Evolutionary conservation across 345 rosid species (phyloP).

Genomic region (Capsella bursapastoris): DNA sequence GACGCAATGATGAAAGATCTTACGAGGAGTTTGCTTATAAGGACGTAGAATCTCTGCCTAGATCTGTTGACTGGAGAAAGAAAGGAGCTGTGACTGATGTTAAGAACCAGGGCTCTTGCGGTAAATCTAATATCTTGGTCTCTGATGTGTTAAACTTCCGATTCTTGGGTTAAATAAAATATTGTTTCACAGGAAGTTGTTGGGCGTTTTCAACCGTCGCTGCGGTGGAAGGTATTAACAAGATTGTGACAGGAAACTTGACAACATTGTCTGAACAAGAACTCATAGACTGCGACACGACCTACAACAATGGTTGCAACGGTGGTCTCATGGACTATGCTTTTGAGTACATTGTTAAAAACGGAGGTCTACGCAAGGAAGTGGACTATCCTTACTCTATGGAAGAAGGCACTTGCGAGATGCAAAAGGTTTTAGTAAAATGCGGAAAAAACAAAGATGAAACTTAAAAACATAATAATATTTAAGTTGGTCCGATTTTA

Average conservation of each 20-base stretch:
- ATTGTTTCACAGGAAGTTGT: constrained; percentile 68
- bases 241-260: constrained; percentile 74
- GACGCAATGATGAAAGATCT: constrained; percentile 36
- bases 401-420: constrained; percentile 65
- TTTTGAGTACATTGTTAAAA: constrained; percentile 65
- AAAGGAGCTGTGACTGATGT: constrained; percentile 76
- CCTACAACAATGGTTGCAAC: constrained; percentile 77
- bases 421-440: constrained; percentile 49
- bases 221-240: constrained; percentile 84
- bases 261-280: constrained; percentile 85
- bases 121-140: constrained; percentile 38
- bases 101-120: constrained; percentile 92
- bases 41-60: constrained; percentile 54
- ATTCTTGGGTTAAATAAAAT: neutral
- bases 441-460: neutral
- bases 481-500: neutral
- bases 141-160: neutral
- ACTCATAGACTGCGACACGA: constrained; percentile 78
- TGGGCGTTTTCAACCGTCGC: constrained; percentile 96
- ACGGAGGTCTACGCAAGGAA: constrained; percentile 78
- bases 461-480: neutral
- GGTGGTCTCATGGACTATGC: constrained; percentile 97
- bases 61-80: constrained; percentile 86
- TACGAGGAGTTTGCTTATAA: constrained; percentile 48
- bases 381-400: constrained; percentile 78